These are phyloP conservation scores for Macroventuria anomochaeta DNA, from an alignment of 2,329 filamentous ascomycete species.

Conservation along the genomic window DNA sequence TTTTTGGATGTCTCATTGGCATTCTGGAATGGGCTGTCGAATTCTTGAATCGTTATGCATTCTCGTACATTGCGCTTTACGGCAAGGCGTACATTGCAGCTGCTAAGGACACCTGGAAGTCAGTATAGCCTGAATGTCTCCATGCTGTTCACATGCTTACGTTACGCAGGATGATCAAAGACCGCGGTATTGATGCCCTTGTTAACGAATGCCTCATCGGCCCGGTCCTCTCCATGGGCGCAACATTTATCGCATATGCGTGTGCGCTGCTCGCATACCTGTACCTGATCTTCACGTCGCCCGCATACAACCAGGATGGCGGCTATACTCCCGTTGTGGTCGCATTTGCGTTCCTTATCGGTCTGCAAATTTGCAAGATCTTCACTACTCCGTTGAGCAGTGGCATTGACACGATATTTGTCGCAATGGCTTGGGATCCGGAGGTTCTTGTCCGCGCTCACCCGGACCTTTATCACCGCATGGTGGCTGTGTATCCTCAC, in stretches of 20 bases:
- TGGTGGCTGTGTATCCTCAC: constrained; percentile 83
- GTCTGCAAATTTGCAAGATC: constrained; percentile 85
- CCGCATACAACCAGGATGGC: constrained; percentile 73
- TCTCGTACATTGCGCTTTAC: constrained; percentile 91
- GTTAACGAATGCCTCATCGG: constrained; percentile 82
- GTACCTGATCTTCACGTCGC: constrained; percentile 84
- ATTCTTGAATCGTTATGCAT: constrained; percentile 91
- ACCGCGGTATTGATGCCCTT: constrained; percentile 87
- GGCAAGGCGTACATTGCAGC: constrained; percentile 86
- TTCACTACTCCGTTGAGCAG: constrained; percentile 88
- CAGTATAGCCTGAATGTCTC: constrained; percentile 34
- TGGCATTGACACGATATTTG: constrained; percentile 92
- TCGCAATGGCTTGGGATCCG: constrained; percentile 72
- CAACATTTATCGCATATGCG: constrained; percentile 81
- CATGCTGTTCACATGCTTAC: constrained; percentile 19
- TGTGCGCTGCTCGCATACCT: constrained; percentile 83
- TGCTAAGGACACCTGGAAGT: constrained; percentile 86
- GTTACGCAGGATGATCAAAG: constrained; percentile 74
- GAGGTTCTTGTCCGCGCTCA: constrained; percentile 81
- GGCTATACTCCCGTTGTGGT: constrained; percentile 78
- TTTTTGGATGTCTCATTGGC: constrained; percentile 76
- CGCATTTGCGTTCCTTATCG: constrained; percentile 87
- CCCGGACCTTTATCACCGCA: constrained; percentile 77
- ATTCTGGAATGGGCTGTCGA: constrained; percentile 84
- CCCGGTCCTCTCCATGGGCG: constrained; percentile 72